Percentiles rank a stretch among this genome's conserved stretches.
These are phyloP conservation scores for Sistotremastrum suecicum DNA, from an alignment of 768 basidiomycete species.

Conservation along the genomic window DNA sequence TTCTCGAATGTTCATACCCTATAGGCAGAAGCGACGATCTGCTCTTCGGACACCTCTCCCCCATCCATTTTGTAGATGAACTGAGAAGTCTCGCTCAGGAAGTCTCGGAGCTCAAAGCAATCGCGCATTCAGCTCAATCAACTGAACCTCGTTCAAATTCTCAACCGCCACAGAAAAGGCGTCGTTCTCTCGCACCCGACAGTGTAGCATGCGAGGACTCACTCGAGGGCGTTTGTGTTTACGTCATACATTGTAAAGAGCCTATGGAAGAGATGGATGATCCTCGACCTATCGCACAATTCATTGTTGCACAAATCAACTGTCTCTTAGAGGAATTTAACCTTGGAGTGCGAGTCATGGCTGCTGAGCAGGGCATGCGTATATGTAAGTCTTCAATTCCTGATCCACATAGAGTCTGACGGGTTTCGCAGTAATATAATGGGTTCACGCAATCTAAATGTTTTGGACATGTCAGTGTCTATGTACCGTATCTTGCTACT, in stretches of 20 bases:
- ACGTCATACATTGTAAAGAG: slow-evolving; percentile 82
- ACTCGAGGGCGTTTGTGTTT: slow-evolving; percentile 51
- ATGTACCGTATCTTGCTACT: too few species aligned
- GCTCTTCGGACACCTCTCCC: slow-evolving; percentile 80
- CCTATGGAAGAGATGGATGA: slow-evolving; percentile 34
- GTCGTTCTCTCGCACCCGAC: background rate
- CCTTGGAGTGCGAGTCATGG: slow-evolving; percentile 60
- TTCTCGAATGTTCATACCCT: slow-evolving; percentile 91
- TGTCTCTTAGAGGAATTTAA: slow-evolving; percentile 41
- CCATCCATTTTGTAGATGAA: slow-evolving; percentile 67
- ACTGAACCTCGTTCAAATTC: background rate
- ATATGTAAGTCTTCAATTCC: slow-evolving; percentile 40
- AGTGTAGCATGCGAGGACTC: slow-evolving; percentile 24
- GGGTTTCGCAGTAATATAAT: too few species aligned
- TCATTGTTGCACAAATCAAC: slow-evolving; percentile 64
- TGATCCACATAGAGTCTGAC: too few species aligned
- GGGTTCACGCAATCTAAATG: too few species aligned
- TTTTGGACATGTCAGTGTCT: too few species aligned
- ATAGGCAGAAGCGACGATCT: slow-evolving; percentile 49
- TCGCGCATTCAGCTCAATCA: slow-evolving; percentile 6
- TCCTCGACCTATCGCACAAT: slow-evolving; percentile 34
- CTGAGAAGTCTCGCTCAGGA: slow-evolving; percentile 54
- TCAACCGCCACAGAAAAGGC: background rate
- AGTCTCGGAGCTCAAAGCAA: slow-evolving; percentile 33
- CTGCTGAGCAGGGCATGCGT: slow-evolving; percentile 67